Percentiles rank a stretch among this genome's conserved stretches.
Conservation (phyloP, 1,139 yeast genomes). For the Suhomyces yuchorum region DNA sequence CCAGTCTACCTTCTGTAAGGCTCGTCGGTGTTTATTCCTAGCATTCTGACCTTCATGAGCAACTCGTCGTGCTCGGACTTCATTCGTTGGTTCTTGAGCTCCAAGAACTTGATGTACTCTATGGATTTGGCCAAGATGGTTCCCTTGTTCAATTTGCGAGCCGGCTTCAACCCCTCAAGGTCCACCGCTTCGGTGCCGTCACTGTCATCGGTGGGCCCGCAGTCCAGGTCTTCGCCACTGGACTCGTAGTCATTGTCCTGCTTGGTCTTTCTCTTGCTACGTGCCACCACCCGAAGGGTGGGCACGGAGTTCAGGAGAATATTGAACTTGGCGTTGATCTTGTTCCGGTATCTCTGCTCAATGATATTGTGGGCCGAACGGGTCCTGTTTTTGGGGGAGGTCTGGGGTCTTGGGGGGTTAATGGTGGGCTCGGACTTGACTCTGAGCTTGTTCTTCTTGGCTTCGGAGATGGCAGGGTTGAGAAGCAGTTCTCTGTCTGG, state of each 20-base stretch:
- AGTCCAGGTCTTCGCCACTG: slow-evolving; percentile 17
- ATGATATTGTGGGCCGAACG: slow-evolving; percentile 48
- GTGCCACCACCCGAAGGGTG: slow-evolving; percentile 37
- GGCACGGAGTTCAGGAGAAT: slow-evolving; percentile 47
- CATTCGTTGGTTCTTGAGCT: slow-evolving; percentile 40
- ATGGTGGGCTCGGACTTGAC: slow-evolving; percentile 11
- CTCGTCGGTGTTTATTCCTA: slow-evolving; percentile 26
- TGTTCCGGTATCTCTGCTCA: slow-evolving; percentile 49
- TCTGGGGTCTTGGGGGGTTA: slow-evolving; percentile 1
- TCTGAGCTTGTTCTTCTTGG: slow-evolving; percentile 5
- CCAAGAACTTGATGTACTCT: slow-evolving; percentile 48
- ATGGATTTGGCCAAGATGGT: slow-evolving; percentile 47
- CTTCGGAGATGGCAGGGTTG: neutral
- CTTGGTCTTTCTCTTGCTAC: slow-evolving; percentile 20
- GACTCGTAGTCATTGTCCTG: slow-evolving; percentile 20
- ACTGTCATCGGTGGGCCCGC: slow-evolving; percentile 15
- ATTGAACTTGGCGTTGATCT: slow-evolving; percentile 47
- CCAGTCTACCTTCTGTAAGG: neutral
- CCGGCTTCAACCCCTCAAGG: slow-evolving; percentile 50
- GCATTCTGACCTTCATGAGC: slow-evolving; percentile 28
- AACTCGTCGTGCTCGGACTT: slow-evolving; percentile 37
- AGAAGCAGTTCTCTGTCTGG: neutral
- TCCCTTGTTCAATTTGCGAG: slow-evolving; percentile 47
- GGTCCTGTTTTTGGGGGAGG: slow-evolving; percentile 15
- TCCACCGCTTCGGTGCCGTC: slow-evolving; percentile 24